phyloP scores from a whole-genome alignment of 1,284 basidiomycete genomes.

The Ganoderma boninense region DNA sequence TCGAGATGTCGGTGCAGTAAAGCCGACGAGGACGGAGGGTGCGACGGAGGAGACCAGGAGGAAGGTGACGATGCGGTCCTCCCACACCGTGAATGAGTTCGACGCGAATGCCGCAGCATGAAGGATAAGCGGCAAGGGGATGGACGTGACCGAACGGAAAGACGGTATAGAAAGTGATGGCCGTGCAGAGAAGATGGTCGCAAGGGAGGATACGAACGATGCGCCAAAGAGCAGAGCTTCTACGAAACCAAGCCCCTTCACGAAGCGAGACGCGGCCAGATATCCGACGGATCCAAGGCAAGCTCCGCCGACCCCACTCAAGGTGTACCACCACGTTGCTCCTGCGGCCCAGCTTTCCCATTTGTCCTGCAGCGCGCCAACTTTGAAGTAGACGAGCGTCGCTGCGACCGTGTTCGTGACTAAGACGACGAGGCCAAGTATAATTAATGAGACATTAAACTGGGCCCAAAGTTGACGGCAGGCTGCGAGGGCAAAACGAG shows the following conservation, averaged over 20 bases:
- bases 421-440: constrained; percentile 67
- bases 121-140: constrained; percentile 62
- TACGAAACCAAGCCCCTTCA: constrained; percentile 53
- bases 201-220: constrained; percentile 49
- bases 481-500: constrained; percentile 68
- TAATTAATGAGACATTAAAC: constrained; percentile 86
- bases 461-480: constrained; percentile 95
- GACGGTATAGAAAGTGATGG: constrained; percentile 40
- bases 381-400: constrained; percentile 56
- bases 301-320: constrained; percentile 51
- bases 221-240: constrained; percentile 57
- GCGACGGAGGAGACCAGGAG: constrained; percentile 73
- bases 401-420: constrained; percentile 54
- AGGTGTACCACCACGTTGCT: constrained; percentile 42
- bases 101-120: constrained; percentile 83
- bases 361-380: constrained; percentile 45
- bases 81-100: constrained; percentile 97
- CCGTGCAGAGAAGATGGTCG: constrained; percentile 47
- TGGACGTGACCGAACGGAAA: constrained; percentile 42
- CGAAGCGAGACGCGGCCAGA: constrained; percentile 42
- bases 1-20: constrained; percentile 70
- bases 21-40: constrained; percentile 64
- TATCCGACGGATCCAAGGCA: constrained; percentile 50
- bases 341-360: constrained; percentile 53
- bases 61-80: constrained; percentile 86